These are phyloP conservation scores for Spathaspora sp. DNA, from an alignment of 1,139 yeast genomes.

Conservation along the genomic window DNA sequence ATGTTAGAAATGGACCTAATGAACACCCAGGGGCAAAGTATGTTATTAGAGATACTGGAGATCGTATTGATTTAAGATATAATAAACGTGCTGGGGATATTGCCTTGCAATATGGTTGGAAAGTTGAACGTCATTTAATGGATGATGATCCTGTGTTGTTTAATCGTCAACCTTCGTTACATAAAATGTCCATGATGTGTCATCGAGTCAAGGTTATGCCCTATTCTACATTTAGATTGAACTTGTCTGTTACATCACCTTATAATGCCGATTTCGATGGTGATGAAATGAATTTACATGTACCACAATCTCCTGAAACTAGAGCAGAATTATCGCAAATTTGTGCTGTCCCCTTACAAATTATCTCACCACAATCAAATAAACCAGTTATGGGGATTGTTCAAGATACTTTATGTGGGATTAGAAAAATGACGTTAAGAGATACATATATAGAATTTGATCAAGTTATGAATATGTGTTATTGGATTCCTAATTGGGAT, in stretches of 20 bases:
- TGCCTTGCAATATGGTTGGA: conserved; percentile 98
- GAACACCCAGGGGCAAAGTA: conserved; percentile 99
- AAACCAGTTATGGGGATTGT: conserved; percentile 99
- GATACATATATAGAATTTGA: conserved; percentile 87
- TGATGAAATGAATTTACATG: conserved; percentile 99
- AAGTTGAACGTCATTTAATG: conserved; percentile 96
- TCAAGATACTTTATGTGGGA: conserved; percentile 97
- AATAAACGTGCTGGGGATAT: conserved; percentile 98
- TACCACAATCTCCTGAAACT: conserved; percentile 98
- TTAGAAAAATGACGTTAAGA: conserved; percentile 90
- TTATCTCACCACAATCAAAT: conserved; percentile 97
- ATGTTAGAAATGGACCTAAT: conserved; percentile 96
- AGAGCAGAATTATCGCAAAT: conserved; percentile 93
- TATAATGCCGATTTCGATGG: conserved; percentile 99
- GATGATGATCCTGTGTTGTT: conserved; percentile 96
- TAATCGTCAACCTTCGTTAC: conserved; percentile 98
- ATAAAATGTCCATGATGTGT: conserved; percentile 99
- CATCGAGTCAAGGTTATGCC: conserved; percentile 99
- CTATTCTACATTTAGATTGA: conserved; percentile 94
- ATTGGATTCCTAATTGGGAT: conserved; percentile 99
- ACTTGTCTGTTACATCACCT: conserved; percentile 95
- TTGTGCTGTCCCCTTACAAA: conserved; percentile 96
- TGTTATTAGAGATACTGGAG: conserved; percentile 97
- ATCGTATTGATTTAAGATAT: conserved; percentile 94
- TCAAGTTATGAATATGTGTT: conserved; percentile 93